These are phyloP conservation scores for Suillus cothurnatus DNA, from an alignment of 768 basidiomycete species.

Conservation along the genomic window DNA sequence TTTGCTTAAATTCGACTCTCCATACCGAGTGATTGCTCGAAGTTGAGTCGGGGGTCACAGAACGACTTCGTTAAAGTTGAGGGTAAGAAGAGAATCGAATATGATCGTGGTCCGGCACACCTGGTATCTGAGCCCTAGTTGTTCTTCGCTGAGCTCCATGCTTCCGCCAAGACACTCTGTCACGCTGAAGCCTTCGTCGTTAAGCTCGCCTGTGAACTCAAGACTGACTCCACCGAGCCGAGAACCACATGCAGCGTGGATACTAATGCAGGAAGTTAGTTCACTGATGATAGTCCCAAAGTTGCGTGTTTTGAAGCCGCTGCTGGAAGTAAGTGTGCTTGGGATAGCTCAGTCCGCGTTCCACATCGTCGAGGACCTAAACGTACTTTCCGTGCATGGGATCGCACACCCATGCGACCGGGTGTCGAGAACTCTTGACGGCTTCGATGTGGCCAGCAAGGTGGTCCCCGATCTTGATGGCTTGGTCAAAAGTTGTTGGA, in stretches of 20 bases:
- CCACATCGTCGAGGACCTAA: constrained; percentile 5
- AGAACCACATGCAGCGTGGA: constrained; percentile 76
- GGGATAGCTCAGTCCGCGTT: background rate
- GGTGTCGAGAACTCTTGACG: constrained; percentile 80
- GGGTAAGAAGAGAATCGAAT: background rate
- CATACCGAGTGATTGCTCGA: constrained; percentile 91
- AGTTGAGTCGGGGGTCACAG: constrained; percentile 93
- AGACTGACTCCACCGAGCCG: constrained; percentile 83
- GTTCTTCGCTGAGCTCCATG: constrained; percentile 89
- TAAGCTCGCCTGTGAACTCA: constrained; percentile 91
- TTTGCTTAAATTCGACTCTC: constrained; percentile 12
- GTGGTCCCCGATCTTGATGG: constrained; percentile 65
- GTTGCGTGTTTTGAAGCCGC: constrained; percentile 87
- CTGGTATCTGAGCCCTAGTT: constrained; percentile 90
- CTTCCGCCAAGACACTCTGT: constrained; percentile 97
- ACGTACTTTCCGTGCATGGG: constrained; percentile 99
- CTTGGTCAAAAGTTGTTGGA: background rate
- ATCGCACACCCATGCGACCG: constrained; percentile 94
- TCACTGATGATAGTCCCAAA: constrained; percentile 90
- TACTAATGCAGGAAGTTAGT: constrained; percentile 76
- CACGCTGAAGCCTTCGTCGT: constrained; percentile 89
- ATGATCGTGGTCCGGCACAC: constrained; percentile 35
- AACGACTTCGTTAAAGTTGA: constrained; percentile 57
- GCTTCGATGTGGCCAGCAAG: constrained; percentile 81
- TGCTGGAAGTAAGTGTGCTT: constrained; percentile 81